Conservation (phyloP, 495 filamentous ascomycete species). For the Bryoglossum gracile region DNA sequence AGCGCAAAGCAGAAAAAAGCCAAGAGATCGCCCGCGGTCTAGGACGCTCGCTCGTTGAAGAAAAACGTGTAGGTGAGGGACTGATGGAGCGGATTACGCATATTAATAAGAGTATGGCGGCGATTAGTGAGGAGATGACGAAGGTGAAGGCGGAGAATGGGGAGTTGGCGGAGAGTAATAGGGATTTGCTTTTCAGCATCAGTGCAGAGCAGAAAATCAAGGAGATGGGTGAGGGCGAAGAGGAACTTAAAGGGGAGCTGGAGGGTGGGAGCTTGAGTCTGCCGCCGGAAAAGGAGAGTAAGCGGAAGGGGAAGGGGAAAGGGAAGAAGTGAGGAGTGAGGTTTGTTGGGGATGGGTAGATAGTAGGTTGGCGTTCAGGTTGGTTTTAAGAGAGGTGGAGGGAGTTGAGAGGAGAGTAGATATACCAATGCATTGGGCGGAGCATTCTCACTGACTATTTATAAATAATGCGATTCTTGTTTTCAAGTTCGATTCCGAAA, state of each 20-base stretch:
- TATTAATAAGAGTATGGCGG: slow-evolving; percentile 50
- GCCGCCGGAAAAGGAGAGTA: slow-evolving; percentile 43
- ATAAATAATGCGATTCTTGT: too few relatives aligned
- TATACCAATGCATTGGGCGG: too few relatives aligned
- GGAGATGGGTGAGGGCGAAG: slow-evolving; percentile 54
- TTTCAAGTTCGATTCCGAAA: too few relatives aligned
- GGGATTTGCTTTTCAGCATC: slow-evolving; percentile 89
- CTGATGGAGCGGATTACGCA: slow-evolving; percentile 70
- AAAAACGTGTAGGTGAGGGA: slow-evolving; percentile 74
- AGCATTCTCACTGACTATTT: too few relatives aligned
- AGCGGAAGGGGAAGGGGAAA: slow-evolving; percentile 45
- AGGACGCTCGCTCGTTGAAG: slow-evolving; percentile 74
- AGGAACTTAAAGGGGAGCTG: slow-evolving; percentile 26
- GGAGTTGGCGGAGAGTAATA: slow-evolving; percentile 73
- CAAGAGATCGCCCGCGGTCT: slow-evolving; percentile 67
- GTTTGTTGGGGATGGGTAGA: neutral
- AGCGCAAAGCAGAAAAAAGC: slow-evolving; percentile 60
- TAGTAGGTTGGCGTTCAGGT: too few relatives aligned
- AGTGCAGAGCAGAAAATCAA: slow-evolving; percentile 73
- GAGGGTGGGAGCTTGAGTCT: slow-evolving; percentile 50
- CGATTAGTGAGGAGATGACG: slow-evolving; percentile 45
- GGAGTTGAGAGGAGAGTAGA: too few relatives aligned
- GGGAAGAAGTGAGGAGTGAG: slow-evolving; percentile 5
- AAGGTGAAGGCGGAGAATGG: slow-evolving; percentile 47
- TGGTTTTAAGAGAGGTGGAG: too few relatives aligned